Evolutionary conservation across 805 yeast genomes (phyloP).

Genomic region (Wickerhamiella azyma): DNA sequence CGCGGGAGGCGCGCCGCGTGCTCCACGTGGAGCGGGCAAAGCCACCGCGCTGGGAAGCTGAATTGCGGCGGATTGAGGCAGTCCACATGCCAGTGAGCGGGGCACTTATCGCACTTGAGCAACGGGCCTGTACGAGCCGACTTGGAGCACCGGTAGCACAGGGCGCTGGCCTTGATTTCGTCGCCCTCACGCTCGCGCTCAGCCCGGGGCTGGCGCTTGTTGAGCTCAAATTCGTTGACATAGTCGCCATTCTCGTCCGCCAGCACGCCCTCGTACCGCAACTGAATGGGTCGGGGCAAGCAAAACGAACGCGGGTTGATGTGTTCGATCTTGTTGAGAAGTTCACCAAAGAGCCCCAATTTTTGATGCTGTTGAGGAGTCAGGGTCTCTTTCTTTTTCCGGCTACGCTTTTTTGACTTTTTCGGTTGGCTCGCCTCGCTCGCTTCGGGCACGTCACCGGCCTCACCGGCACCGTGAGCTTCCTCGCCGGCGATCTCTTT

Average conservation of each 20-base stretch:
- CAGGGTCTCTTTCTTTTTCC: not conserved
- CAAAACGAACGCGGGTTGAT: conserved; percentile 54
- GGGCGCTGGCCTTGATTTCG: conserved; percentile 51
- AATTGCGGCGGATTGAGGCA: conserved; percentile 68
- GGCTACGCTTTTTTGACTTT: not conserved
- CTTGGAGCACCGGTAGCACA: conserved; percentile 64
- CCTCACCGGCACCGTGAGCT: not conserved
- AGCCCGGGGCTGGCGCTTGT: conserved; percentile 11
- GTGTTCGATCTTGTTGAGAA: conserved; percentile 44
- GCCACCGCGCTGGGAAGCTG: conserved; percentile 68
- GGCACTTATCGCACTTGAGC: conserved; percentile 71
- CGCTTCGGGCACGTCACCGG: not conserved
- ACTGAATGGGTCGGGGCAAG: conserved; percentile 57
- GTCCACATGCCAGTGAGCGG: conserved; percentile 76
- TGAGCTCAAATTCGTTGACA: conserved; percentile 32
- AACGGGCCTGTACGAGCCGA: conserved; percentile 52
- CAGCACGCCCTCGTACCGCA: conserved; percentile 56
- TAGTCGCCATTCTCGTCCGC: conserved; percentile 62
- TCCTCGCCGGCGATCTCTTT: not conserved
- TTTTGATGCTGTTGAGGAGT: not conserved
- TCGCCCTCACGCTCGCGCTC: conserved; percentile 24
- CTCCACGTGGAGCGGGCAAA: conserved; percentile 76
- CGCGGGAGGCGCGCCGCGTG: conserved; percentile 17
- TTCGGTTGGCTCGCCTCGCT: not conserved
- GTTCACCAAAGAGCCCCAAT: conserved; percentile 36